A percentile compares a stretch with the other conserved stretches of the same genome.
Conservation (phyloP, 1,284 basidiomycete species). For the Polyporus tsugae region DNA sequence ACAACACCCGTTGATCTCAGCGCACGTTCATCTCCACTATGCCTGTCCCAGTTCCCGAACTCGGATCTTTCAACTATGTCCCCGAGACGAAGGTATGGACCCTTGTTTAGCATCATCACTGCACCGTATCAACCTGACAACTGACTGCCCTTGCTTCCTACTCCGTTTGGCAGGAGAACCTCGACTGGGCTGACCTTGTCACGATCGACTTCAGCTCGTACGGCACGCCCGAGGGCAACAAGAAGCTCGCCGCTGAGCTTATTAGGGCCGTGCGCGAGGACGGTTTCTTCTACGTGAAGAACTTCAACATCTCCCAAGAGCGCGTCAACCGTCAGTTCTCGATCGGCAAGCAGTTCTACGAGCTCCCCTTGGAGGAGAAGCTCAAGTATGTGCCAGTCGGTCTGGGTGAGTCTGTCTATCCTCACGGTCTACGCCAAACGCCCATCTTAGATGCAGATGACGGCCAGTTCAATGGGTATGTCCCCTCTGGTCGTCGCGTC, state of each 20-base stretch:
- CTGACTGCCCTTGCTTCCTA: not conserved
- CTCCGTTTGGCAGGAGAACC: conserved; percentile 43
- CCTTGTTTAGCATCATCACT: not conserved
- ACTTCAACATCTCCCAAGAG: conserved; percentile 49
- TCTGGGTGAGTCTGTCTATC: conserved; percentile 43
- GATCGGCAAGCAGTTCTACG: conserved; percentile 50
- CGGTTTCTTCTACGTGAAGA: conserved; percentile 53
- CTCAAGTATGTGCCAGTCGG: conserved; percentile 54
- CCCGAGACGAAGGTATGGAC: conserved; percentile 54
- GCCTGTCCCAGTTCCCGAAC: conserved; percentile 49
- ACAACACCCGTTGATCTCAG: not conserved
- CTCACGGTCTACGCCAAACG: too few relatives aligned
- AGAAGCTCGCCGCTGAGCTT: conserved; percentile 50
- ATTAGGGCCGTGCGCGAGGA: conserved; percentile 52
- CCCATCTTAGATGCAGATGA: conserved; percentile 42
- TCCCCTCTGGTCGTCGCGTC: conserved; percentile 55
- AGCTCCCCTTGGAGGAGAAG: conserved; percentile 61
- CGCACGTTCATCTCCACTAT: conserved; percentile 32
- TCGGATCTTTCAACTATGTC: conserved; percentile 55
- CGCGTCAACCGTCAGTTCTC: conserved; percentile 48
- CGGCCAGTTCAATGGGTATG: conserved; percentile 59
- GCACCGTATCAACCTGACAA: not conserved
- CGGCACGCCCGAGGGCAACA: conserved; percentile 53
- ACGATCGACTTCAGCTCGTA: conserved; percentile 57
- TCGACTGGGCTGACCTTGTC: conserved; percentile 62